Evolutionary conservation across 352 stramenopile species (phyloP).

Genomic region (Globisporangium heterothallicum): DNA sequence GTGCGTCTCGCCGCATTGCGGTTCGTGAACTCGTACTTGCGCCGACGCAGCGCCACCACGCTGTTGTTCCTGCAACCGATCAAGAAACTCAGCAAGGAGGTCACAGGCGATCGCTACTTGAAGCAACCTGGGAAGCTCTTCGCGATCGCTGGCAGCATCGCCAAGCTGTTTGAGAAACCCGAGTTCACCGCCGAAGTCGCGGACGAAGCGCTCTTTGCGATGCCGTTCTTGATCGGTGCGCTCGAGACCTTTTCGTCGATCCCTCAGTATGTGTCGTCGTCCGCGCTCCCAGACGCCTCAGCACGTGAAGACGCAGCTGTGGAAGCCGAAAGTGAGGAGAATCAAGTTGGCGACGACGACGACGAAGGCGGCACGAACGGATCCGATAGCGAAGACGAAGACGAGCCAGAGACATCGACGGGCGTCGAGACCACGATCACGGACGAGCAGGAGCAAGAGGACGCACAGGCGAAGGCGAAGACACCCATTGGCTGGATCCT

Average conservation of each 20-base stretch:
- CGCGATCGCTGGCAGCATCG: slow-evolving; percentile 41
- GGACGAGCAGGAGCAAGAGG: slow-evolving; percentile 33
- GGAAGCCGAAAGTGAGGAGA: slow-evolving; percentile 5
- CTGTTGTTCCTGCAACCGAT: slow-evolving; percentile 30
- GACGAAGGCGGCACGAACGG: slow-evolving; percentile 7
- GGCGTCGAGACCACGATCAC: slow-evolving; percentile 17
- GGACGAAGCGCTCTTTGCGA: slow-evolving; percentile 44
- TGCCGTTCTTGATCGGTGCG: slow-evolving; percentile 61
- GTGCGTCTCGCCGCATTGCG: slow-evolving; percentile 59
- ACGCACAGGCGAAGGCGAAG: slow-evolving; percentile 43
- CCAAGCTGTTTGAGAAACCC: slow-evolving; percentile 65
- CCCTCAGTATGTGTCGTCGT: slow-evolving; percentile 48
- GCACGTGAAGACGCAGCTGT: slow-evolving; percentile 15
- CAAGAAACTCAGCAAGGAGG: slow-evolving; percentile 25
- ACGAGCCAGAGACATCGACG: slow-evolving; percentile 15
- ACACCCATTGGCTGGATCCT: slow-evolving; percentile 81
- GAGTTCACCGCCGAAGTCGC: slow-evolving; percentile 45
- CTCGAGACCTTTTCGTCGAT: slow-evolving; percentile 48
- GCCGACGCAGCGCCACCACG: slow-evolving; percentile 37
- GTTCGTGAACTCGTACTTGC: slow-evolving; percentile 64
- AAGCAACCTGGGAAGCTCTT: slow-evolving; percentile 56
- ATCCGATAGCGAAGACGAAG: slow-evolving; percentile 19
- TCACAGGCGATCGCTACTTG: slow-evolving; percentile 44
- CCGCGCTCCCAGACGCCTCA: slow-evolving; percentile 16
- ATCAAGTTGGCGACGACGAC: no score